A percentile compares a stretch with the other conserved stretches of the same genome.
These are phyloP conservation scores for Pseudogymnoascus sp. DNA, from an alignment of 2,329 filamentous ascomycete genomes.

Conservation along the genomic window DNA sequence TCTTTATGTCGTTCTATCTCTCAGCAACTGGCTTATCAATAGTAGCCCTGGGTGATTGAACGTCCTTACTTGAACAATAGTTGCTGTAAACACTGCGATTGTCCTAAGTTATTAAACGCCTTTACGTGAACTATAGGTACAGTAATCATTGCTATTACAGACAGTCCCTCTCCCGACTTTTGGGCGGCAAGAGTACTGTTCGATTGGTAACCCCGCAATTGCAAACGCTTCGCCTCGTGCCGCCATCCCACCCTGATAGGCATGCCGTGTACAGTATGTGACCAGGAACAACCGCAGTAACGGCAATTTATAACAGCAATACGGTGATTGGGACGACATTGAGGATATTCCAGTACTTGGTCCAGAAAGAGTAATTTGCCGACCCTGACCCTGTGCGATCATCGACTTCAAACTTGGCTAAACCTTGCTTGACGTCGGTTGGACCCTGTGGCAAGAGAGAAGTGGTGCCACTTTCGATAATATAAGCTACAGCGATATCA, in stretches of 20 bases:
- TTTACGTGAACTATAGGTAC: background rate
- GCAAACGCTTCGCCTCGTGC: background rate
- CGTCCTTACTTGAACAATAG: background rate
- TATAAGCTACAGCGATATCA: background rate
- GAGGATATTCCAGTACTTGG: conserved; percentile 1
- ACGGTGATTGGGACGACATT: conserved; percentile 1
- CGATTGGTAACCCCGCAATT: background rate
- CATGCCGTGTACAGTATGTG: background rate
- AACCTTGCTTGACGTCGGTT: background rate
- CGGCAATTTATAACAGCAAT: conserved; percentile 6
- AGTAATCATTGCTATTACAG: background rate
- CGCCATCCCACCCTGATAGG: background rate
- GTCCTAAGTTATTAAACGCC: background rate
- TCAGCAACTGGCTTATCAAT: background rate
- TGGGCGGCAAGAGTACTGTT: background rate
- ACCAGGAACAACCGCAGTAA: background rate
- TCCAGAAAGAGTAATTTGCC: background rate
- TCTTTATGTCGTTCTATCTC: background rate
- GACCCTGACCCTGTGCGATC: background rate
- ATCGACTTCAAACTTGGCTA: background rate
- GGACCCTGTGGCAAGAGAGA: background rate
- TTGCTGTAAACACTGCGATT: background rate
- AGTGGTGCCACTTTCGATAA: background rate
- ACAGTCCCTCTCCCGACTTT: background rate
- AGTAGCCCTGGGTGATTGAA: background rate